Percentiles rank a stretch among this genome's conserved stretches.
phyloP scores from a whole-genome alignment of 495 filamentous ascomycete genomes.

The Jackrogersella minutella region DNA sequence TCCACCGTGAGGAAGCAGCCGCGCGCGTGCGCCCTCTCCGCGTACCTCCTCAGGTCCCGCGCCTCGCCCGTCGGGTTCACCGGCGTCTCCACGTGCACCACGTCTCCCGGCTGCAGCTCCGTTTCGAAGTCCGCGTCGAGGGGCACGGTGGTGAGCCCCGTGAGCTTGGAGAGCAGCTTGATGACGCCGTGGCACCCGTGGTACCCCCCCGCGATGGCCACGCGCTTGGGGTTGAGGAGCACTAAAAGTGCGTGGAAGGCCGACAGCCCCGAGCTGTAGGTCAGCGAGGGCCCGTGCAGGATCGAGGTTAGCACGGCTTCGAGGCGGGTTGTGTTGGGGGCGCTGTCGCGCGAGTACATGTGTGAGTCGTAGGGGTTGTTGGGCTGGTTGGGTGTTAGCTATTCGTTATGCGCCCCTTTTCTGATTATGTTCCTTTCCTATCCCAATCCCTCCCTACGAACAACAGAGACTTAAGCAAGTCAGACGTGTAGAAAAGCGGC shows the following conservation, averaged over 20 bases:
- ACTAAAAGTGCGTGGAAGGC: constrained; percentile 86
- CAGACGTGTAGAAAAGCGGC: constrained; percentile 14
- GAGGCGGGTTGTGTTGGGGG: constrained; percentile 82
- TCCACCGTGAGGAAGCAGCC: constrained; percentile 87
- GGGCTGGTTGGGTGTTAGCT: constrained; percentile 44
- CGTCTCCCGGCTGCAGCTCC: constrained; percentile 73
- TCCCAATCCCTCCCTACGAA: too few relatives aligned
- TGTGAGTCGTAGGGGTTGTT: constrained; percentile 55
- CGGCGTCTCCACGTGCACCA: constrained; percentile 92
- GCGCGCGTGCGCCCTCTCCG: constrained; percentile 70
- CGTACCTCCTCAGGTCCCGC: constrained; percentile 71
- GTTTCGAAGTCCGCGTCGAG: constrained; percentile 59
- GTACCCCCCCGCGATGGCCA: constrained; percentile 84
- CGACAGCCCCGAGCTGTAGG: constrained; percentile 84
- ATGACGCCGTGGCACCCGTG: constrained; percentile 93
- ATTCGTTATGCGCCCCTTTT: not conserved
- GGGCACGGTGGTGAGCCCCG: constrained; percentile 69
- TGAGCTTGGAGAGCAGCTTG: constrained; percentile 71
- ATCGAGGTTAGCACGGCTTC: constrained; percentile 80
- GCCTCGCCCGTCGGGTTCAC: constrained; percentile 89
- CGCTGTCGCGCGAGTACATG: constrained; percentile 81
- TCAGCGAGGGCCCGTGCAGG: constrained; percentile 71
- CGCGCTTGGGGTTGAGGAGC: constrained; percentile 75
- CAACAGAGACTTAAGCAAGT: too few relatives aligned
- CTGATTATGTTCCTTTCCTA: not conserved